Percentiles rank a stretch among this genome's conserved stretches.
phyloP scores from a whole-genome alignment of 306 rosid species.

The Amphicarpaea edgeworthii region DNA sequence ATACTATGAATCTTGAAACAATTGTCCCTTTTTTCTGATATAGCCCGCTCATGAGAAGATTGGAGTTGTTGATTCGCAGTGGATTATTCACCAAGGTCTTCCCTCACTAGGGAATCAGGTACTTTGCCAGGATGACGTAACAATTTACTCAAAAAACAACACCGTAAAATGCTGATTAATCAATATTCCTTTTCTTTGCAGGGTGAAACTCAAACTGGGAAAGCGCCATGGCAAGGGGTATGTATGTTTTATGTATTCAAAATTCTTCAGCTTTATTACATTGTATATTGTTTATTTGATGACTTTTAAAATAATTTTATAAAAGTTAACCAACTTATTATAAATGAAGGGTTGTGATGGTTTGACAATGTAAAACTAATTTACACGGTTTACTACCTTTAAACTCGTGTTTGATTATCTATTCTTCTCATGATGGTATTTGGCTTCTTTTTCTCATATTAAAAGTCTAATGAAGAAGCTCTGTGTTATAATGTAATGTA shows the following conservation, averaged over 20 bases:
- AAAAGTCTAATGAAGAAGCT: not conserved
- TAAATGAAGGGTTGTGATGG: too few species aligned
- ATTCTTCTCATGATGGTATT: not conserved
- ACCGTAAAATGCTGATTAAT: constrained; percentile 20
- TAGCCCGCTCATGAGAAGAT: constrained; percentile 99
- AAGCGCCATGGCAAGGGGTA: constrained; percentile 96
- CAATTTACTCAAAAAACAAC: not conserved
- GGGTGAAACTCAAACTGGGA: constrained; percentile 84
- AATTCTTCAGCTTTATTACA: not conserved
- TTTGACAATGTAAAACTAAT: too few species aligned
- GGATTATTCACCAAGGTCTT: constrained; percentile 94
- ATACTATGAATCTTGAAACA: constrained; percentile 25
- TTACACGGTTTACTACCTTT: too few species aligned
- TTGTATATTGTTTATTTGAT: too few species aligned
- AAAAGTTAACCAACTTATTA: too few species aligned
- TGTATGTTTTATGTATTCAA: constrained; percentile 29
- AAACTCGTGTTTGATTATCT: not conserved
- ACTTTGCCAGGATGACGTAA: constrained; percentile 21
- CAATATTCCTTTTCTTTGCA: constrained; percentile 40
- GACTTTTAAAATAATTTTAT: too few species aligned
- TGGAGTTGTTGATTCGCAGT: constrained; percentile 97
- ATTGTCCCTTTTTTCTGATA: constrained; percentile 16
- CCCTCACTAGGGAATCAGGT: constrained; percentile 99
- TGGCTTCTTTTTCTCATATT: constrained; percentile 1
- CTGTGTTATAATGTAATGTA: not conserved